Conservation (phyloP, 768 basidiomycete genomes). For the Lentinula raphanica region DNA sequence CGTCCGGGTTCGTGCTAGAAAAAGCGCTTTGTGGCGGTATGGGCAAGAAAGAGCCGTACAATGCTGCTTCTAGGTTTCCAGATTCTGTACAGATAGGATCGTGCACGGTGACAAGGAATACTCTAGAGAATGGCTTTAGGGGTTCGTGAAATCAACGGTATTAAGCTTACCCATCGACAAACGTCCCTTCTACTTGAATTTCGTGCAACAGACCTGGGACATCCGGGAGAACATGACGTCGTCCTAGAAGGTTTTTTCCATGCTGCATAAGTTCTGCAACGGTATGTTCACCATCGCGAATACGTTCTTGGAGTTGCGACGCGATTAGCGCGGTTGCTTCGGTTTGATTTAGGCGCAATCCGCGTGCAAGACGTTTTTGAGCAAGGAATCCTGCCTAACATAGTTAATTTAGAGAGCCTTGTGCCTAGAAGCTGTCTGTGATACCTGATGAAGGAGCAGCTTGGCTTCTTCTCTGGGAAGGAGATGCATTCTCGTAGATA, state of each 20-base stretch:
- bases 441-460: conserved; percentile 66
- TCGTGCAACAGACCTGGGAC: conserved; percentile 75
- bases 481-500: conserved; percentile 51
- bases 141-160: not conserved
- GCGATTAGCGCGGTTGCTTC: conserved; percentile 91
- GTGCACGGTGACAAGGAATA: conserved; percentile 97
- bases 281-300: conserved; percentile 82
- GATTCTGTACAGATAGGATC: conserved; percentile 85
- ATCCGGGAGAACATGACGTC: conserved; percentile 81
- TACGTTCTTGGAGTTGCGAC: conserved; percentile 87
- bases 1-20: conserved; percentile 43
- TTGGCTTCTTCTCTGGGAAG: conserved; percentile 74
- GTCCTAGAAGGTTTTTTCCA: conserved; percentile 83
- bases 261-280: conserved; percentile 92
- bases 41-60: conserved; percentile 94
- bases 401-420: not conserved
- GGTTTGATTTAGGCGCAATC: conserved; percentile 77
- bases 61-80: conserved; percentile 74
- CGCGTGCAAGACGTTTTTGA: conserved; percentile 93
- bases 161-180: conserved; percentile 66
- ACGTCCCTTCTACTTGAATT: conserved; percentile 93
- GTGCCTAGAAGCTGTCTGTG: not conserved
- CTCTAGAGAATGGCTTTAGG: conserved; percentile 32
- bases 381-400: conserved; percentile 78
- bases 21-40: conserved; percentile 64